phyloP scores from a whole-genome alignment of 305 asterid genomes.

The Stenogyne calaminthoides region DNA sequence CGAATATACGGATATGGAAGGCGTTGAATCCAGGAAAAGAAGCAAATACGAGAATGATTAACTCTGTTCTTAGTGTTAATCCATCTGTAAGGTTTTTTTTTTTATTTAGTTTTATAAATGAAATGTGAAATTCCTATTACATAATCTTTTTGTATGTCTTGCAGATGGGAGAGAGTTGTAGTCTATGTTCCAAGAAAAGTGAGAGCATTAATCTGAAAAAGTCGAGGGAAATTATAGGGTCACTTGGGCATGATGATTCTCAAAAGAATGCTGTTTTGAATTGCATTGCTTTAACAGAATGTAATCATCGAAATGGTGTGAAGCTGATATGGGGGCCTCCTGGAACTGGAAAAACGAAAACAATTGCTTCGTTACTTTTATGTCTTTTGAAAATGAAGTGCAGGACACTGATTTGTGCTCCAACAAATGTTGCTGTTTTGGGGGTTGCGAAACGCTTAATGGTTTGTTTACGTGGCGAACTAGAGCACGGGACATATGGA shows the following conservation, averaged over 20 bases:
- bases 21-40: slow-evolving; percentile 38
- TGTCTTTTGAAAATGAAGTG: slow-evolving; percentile 36
- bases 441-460: slow-evolving; percentile 47
- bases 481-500: slow-evolving; percentile 41
- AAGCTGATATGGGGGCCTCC: slow-evolving; percentile 75
- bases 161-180: slow-evolving; percentile 40
- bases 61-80: slow-evolving; percentile 35
- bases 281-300: slow-evolving; percentile 40
- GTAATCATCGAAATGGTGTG: slow-evolving; percentile 40
- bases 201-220: slow-evolving; percentile 9
- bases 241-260: slow-evolving; percentile 43
- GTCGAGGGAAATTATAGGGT: slow-evolving; percentile 10
- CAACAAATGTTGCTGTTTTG: slow-evolving; percentile 57
- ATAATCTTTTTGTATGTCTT: background rate
- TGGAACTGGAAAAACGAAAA: slow-evolving; percentile 66
- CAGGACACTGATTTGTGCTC: slow-evolving; percentile 62
- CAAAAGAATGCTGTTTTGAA: slow-evolving; percentile 49
- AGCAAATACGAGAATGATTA: slow-evolving; percentile 29
- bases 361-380: slow-evolving; percentile 36
- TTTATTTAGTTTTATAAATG: background rate
- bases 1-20: slow-evolving; percentile 51
- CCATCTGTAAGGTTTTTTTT: slow-evolving; percentile 31
- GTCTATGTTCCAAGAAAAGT: slow-evolving; percentile 21
- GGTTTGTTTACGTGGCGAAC: slow-evolving; percentile 25
- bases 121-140: background rate